Evolutionary conservation across 2,329 filamentous ascomycete genomes (phyloP), one percentile per base, ranked within the genome.

Genomic region (Ceratocystis alfenasii): DNA sequence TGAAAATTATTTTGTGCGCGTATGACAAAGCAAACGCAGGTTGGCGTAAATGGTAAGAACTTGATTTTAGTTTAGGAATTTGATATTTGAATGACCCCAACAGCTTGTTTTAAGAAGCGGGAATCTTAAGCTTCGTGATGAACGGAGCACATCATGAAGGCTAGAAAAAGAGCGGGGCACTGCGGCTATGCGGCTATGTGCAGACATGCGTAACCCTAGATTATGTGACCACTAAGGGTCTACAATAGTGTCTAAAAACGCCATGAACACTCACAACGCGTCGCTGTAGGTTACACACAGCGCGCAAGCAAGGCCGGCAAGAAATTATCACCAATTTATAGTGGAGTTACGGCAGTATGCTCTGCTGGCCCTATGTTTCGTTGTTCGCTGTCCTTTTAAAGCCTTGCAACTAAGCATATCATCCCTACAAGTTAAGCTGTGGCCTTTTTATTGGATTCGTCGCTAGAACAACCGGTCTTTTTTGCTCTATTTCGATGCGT

Each of bases 1-100:
- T n/a, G n/a, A 12, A 36, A 36, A 33, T 57, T 22, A 33, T 59
- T 59, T 59, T 59, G 25, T 59, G 55, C 55, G 55, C 30, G 30
- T 59, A 59, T 36, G 15, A 36, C 55, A 36, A 41, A 33, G 15
- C 55, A n/a, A 22, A 20, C 53, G 53, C 22, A 12, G 12, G 7
- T 57, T 33, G 10, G 53, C 53, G 15, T 12, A 57, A n/a, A 10
- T 15, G 55, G 55, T 5, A 59, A 59, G 55, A 59, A n/a, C 55
- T 6, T 36, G 6, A 30, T 8, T 36, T 59, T 59, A 15, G n/a
- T 17, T n/a, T 25, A n/a, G 25, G 55, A 10, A 59, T 8, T 59
- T 59, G 28, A 17, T 3, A 5, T 6, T 17, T 33, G 53, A 10
- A 10, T 30, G 53, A 2, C 33, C 7, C 7, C 53, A 17, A 33